A percentile compares a stretch with the other conserved stretches of the same genome.
phyloP scores from a whole-genome alignment of 1,139 yeast genomes.

The Arxiozyma bovina region DNA sequence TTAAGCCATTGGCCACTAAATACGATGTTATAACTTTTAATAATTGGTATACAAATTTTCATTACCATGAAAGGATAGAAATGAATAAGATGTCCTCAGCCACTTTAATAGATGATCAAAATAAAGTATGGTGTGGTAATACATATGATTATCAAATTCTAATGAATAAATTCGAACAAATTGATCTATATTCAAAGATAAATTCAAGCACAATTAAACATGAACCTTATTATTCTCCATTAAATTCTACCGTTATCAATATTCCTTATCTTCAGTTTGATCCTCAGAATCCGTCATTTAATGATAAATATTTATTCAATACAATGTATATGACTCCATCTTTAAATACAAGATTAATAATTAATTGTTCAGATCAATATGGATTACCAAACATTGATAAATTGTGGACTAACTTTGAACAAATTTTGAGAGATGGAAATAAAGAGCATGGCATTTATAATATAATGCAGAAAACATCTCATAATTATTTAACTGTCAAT shows the following conservation, averaged over 20 bases:
- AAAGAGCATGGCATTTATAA: neutral
- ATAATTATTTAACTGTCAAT: slow-evolving; percentile 31
- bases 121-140: slow-evolving; percentile 72
- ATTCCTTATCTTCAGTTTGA: slow-evolving; percentile 19
- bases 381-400: slow-evolving; percentile 14
- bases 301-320: slow-evolving; percentile 22
- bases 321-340: slow-evolving; percentile 14
- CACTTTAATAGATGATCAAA: slow-evolving; percentile 42
- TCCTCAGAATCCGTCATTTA: slow-evolving; percentile 14
- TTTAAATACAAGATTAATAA: slow-evolving; percentile 35
- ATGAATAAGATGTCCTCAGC: slow-evolving; percentile 80
- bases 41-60: slow-evolving; percentile 68
- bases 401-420: slow-evolving; percentile 11
- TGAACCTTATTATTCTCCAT: slow-evolving; percentile 44
- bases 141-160: slow-evolving; percentile 43
- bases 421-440: neutral
- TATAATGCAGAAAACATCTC: slow-evolving; percentile 20
- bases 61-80: slow-evolving; percentile 69
- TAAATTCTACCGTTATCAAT: slow-evolving; percentile 40
- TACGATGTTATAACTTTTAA: slow-evolving; percentile 33
- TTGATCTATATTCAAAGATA: slow-evolving; percentile 1
- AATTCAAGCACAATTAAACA: neutral
- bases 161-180: slow-evolving; percentile 16
- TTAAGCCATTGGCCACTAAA: slow-evolving; percentile 25
- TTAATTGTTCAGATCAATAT: slow-evolving; percentile 49